A percentile compares a stretch with the other conserved stretches of the same genome.
Evolutionary conservation across 148 eudicot species (phyloP).

Genomic region (Rhododendron vialii): DNA sequence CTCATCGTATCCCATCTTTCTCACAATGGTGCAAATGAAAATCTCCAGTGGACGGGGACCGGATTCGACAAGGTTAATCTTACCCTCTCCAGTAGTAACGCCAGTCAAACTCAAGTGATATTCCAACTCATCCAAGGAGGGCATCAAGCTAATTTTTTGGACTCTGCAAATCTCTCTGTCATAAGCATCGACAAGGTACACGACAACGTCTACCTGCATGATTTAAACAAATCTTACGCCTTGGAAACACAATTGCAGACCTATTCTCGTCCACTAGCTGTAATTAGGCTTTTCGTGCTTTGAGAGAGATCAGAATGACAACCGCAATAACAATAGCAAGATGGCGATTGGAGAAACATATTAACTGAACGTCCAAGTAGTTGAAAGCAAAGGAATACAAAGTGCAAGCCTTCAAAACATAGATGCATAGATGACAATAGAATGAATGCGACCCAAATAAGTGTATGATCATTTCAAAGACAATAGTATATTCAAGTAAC

Average conservation of each 20-base stretch:
- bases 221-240: background rate
- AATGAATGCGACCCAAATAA: background rate
- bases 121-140: conserved; percentile 35
- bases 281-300: background rate
- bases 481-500: no score
- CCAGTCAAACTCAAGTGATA: conserved; percentile 24
- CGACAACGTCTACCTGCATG: conserved; percentile 37
- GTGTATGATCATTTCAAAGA: no score
- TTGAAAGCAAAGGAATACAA: background rate
- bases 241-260: background rate
- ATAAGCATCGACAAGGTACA: conserved; percentile 43
- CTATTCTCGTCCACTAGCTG: background rate
- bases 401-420: background rate
- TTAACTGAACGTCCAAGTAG: background rate
- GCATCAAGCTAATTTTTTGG: conserved; percentile 40
- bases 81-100: conserved; percentile 46
- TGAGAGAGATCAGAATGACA: background rate
- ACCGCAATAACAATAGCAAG: background rate
- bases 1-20: conserved; percentile 52
- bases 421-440: background rate
- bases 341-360: background rate
- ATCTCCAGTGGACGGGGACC: conserved; percentile 37
- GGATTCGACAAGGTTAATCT: conserved; percentile 25
- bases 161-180: conserved; percentile 45
- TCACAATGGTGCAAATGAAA: conserved; percentile 48